Percentiles rank a stretch among this genome's conserved stretches.
Evolutionary conservation across 2,329 filamentous ascomycete species (phyloP).

Genomic region (Colletotrichum euphorbiae): DNA sequence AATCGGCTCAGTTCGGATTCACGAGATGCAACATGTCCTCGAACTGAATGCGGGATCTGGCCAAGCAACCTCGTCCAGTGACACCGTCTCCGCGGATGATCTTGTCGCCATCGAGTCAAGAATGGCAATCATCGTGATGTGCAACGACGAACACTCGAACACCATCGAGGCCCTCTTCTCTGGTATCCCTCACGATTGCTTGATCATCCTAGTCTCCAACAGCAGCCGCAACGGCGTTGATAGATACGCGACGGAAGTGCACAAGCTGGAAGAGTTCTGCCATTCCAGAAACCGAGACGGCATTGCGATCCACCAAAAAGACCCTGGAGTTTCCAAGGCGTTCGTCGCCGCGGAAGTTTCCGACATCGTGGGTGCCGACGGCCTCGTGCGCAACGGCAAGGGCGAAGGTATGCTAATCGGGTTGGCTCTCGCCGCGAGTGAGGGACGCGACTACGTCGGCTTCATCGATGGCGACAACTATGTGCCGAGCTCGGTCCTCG

Average conservation of each 20-base stretch:
- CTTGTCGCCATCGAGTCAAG: neutral
- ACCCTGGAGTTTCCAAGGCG: neutral
- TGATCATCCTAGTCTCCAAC: conserved; percentile 27
- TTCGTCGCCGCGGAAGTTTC: neutral
- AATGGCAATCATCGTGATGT: conserved; percentile 26
- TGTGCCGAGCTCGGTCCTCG: conserved; percentile 18
- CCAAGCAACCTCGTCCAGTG: neutral
- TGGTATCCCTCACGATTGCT: conserved; percentile 23
- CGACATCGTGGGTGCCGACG: neutral
- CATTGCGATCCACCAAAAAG: conserved; percentile 30
- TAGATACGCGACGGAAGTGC: conserved; percentile 9
- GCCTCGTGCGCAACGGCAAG: conserved; percentile 14
- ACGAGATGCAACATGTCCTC: conserved; percentile 16
- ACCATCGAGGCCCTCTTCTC: conserved; percentile 24
- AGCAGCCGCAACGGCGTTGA: neutral
- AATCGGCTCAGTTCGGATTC: conserved; percentile 13
- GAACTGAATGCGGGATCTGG: conserved; percentile 23
- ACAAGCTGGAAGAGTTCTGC: neutral
- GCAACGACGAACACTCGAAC: conserved; percentile 25
- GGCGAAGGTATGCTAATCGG: conserved; percentile 26
- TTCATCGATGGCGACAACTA: conserved; percentile 31
- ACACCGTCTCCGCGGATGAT: neutral
- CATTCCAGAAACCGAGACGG: neutral
- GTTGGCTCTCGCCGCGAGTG: conserved; percentile 9
- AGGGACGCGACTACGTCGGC: conserved; percentile 22